These are phyloP conservation scores for Spathaspora arborariae DNA, from an alignment of 805 yeast species.

Conservation along the genomic window DNA sequence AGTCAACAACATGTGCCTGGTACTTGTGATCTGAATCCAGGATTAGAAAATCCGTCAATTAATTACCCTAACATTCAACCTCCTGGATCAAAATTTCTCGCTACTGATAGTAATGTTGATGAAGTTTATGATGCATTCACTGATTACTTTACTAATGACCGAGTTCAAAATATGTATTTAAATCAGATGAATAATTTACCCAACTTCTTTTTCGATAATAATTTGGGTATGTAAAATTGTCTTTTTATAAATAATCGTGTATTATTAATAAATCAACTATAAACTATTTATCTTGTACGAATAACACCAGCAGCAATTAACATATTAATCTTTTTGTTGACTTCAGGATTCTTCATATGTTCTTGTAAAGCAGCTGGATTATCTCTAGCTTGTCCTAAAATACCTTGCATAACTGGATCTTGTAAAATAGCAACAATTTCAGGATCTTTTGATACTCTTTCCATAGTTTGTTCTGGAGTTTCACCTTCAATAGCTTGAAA, in stretches of 20 bases:
- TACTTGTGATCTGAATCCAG: background rate
- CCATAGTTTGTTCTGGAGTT: conserved; percentile 91
- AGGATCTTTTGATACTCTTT: conserved; percentile 89
- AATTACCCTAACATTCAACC: background rate
- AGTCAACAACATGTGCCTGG: conserved; percentile 6
- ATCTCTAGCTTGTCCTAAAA: conserved; percentile 86
- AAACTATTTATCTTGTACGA: conserved; percentile 60
- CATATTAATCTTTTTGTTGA: conserved; percentile 79
- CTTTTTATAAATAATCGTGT: background rate
- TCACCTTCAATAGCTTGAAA: conserved; percentile 82
- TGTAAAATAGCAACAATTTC: conserved; percentile 84
- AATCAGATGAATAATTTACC: conserved; percentile 30
- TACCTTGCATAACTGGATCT: conserved; percentile 95
- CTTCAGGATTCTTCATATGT: conserved; percentile 96
- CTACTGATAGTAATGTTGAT: background rate
- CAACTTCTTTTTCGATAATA: conserved; percentile 37
- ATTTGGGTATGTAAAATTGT: conserved; percentile 16
- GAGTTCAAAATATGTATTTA: conserved; percentile 15
- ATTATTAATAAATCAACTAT: background rate
- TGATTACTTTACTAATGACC: conserved; percentile 21
- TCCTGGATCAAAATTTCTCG: background rate
- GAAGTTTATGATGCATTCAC: conserved; percentile 7
- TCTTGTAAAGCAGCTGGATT: conserved; percentile 97
- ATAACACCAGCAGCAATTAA: conserved; percentile 96
- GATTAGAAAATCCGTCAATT: background rate